Percentiles rank a stretch among this genome's conserved stretches.
Conservation (phyloP, 306 rosid genomes). For the Cicer arietinum region DNA sequence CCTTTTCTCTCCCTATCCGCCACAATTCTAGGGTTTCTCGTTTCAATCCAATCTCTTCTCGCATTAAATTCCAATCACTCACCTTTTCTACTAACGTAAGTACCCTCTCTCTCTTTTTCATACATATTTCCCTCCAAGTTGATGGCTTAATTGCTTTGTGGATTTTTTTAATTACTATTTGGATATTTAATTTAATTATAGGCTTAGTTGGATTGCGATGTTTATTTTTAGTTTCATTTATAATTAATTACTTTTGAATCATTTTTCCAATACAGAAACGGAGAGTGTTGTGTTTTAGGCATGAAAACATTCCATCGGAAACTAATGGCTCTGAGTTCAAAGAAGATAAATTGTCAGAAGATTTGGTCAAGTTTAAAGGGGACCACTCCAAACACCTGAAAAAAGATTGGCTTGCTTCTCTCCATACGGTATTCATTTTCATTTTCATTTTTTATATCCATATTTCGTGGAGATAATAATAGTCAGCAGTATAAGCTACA, state of each 20-base stretch:
- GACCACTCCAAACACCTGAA: constrained; percentile 36
- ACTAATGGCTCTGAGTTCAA: constrained; percentile 37
- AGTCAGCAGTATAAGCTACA: neutral
- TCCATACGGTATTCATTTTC: constrained; percentile 43
- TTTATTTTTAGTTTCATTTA: neutral
- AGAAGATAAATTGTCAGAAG: constrained; percentile 49
- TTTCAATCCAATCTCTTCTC: constrained; percentile 31
- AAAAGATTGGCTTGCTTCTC: constrained; percentile 50
- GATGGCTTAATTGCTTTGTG: constrained; percentile 16
- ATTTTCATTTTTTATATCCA: constrained; percentile 27
- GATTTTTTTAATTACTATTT: neutral
- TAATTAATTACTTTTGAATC: neutral
- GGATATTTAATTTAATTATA: constrained; percentile 9
- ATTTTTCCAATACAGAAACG: constrained; percentile 50
- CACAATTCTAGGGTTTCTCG: constrained; percentile 44
- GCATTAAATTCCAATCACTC: constrained; percentile 34
- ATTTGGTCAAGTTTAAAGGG: constrained; percentile 40
- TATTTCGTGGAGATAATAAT: constrained; percentile 23
- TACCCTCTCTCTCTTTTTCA: neutral
- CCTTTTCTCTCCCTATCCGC: constrained; percentile 42
- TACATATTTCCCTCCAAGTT: neutral
- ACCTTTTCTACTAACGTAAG: constrained; percentile 42
- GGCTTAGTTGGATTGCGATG: constrained; percentile 18
- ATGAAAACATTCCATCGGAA: constrained; percentile 46
- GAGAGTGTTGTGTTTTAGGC: constrained; percentile 49